Conservation (phyloP, 495 filamentous ascomycete species). For the Daldinia vernicosa region DNA sequence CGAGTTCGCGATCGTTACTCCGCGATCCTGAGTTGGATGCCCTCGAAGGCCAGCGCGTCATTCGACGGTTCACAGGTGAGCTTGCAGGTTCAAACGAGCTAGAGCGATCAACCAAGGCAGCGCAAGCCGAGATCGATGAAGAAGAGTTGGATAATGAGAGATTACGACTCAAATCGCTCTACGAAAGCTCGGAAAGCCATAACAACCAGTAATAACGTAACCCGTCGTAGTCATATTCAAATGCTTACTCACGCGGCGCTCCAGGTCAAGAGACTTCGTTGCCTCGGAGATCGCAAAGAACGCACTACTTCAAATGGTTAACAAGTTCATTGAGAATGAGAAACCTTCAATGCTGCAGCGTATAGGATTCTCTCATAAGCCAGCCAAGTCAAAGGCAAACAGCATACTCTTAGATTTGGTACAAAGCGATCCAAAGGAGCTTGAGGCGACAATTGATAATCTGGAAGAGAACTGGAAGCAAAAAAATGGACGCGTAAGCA, state of each 20-base stretch:
- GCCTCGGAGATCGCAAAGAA: constrained; percentile 5
- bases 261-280: constrained; percentile 3
- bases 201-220: constrained; percentile 4
- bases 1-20: background rate
- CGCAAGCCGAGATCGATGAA: constrained; percentile 9
- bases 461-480: constrained; percentile 13
- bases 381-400: background rate
- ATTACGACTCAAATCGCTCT: background rate
- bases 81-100: constrained; percentile 5
- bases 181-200: background rate
- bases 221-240: background rate
- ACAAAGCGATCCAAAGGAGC: constrained; percentile 6
- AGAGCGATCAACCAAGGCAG: constrained; percentile 10
- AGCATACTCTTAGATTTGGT: constrained; percentile 1
- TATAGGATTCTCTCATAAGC: constrained; percentile 9
- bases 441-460: constrained; percentile 2
- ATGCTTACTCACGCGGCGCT: background rate
- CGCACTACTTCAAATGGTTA: constrained; percentile 3
- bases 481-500: constrained; percentile 7
- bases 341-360: constrained; percentile 13
- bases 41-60: background rate
- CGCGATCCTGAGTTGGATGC: background rate
- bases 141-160: constrained; percentile 1
- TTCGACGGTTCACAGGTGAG: constrained; percentile 16
- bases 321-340: constrained; percentile 15